These are phyloP conservation scores for Yarrowia sp. DNA, from an alignment of 805 yeast genomes.

Conservation along the genomic window DNA sequence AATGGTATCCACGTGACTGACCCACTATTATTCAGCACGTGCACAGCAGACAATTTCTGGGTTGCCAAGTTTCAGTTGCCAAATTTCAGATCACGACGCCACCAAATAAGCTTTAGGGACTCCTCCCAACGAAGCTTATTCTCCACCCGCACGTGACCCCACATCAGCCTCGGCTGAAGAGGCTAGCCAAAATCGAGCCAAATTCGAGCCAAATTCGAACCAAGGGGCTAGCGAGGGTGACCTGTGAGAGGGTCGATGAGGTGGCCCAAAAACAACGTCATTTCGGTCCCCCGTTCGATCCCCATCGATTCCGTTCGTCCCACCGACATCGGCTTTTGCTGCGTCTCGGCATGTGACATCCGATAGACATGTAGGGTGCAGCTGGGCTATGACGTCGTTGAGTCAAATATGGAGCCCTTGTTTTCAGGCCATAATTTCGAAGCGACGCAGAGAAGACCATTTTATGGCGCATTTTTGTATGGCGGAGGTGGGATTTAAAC, in stretches of 20 bases:
- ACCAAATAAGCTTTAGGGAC: not conserved
- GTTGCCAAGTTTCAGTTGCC: too few relatives aligned
- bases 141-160: slow-evolving; percentile 13
- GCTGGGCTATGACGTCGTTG: slow-evolving; percentile 25
- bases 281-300: not conserved
- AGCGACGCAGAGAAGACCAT: not conserved
- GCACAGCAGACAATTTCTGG: too few relatives aligned
- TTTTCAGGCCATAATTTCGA: not conserved
- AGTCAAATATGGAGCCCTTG: not conserved
- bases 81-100: not conserved
- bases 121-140: slow-evolving; percentile 31
- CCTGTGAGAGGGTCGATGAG: too few relatives aligned
- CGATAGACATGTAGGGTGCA: slow-evolving; percentile 5
- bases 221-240: too few relatives aligned
- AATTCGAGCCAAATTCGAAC: too few relatives aligned
- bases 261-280: too few relatives aligned
- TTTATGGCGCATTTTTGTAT: slow-evolving; percentile 4
- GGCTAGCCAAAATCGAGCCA: too few relatives aligned
- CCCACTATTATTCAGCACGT: too few relatives aligned
- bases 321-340: slow-evolving; percentile 27
- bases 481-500: not conserved
- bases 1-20: too few relatives aligned
- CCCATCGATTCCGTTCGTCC: not conserved
- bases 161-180: slow-evolving; percentile 22
- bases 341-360: slow-evolving; percentile 37